Evolutionary conservation across 2,329 filamentous ascomycete species (phyloP).

Genomic region (Penicillium sp.): DNA sequence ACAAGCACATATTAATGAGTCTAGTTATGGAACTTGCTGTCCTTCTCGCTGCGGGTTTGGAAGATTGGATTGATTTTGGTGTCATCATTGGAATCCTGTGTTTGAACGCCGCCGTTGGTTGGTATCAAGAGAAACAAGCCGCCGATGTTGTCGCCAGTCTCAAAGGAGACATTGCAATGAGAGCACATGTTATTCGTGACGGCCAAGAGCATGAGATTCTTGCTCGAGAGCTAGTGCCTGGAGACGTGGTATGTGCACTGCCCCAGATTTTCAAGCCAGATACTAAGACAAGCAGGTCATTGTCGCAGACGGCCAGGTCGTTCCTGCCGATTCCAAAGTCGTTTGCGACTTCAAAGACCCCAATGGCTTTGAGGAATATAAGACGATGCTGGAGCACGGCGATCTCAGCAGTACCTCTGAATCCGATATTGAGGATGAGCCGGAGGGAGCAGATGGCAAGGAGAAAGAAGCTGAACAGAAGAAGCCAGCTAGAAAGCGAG

Average conservation of each 20-base stretch:
- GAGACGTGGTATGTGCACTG: conserved; percentile 68
- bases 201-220: conserved; percentile 70
- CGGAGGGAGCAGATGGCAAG: conserved; percentile 37
- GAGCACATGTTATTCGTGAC: conserved; percentile 69
- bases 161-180: conserved; percentile 80
- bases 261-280: not conserved
- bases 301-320: conserved; percentile 72
- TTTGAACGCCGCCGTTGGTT: conserved; percentile 76
- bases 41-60: conserved; percentile 72
- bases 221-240: conserved; percentile 73
- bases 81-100: conserved; percentile 77
- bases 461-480: conserved; percentile 23
- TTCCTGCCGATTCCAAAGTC: conserved; percentile 71
- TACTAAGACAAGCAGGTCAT: conserved; percentile 57
- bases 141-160: conserved; percentile 76
- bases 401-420: conserved; percentile 57
- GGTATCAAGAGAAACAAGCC: conserved; percentile 82
- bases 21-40: conserved; percentile 75
- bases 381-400: conserved; percentile 66
- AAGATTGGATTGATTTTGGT: conserved; percentile 77
- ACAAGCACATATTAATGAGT: conserved; percentile 21
- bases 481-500: conserved; percentile 47
- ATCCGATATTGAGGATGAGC: conserved; percentile 59
- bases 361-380: conserved; percentile 70
- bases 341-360: conserved; percentile 74